Percentiles rank a stretch among this genome's conserved stretches.
Conservation (phyloP, 176 grass and related monocot species). For the Cocos nucifera region DNA sequence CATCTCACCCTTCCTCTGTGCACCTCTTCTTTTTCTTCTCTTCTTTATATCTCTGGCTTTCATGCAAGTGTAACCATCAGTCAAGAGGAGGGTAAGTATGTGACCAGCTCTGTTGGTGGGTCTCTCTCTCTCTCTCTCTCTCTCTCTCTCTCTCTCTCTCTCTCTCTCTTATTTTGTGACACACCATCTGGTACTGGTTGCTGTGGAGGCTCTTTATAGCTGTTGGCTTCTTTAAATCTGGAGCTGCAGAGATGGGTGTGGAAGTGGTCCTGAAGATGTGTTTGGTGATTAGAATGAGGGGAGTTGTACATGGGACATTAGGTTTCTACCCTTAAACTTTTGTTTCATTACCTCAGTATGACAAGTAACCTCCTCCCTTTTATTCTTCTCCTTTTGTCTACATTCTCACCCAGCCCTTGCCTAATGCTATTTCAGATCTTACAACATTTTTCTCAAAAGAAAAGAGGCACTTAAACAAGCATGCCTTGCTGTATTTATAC, state of each 20-base stretch:
- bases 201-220: not conserved
- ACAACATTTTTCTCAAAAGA: no score
- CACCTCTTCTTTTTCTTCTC: conserved; percentile 16
- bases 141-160: conserved; percentile 52
- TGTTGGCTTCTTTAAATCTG: not conserved
- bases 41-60: conserved; percentile 72
- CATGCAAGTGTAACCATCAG: conserved; percentile 87
- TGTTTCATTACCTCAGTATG: not conserved
- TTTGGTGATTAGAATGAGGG: conserved; percentile 17
- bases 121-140: conserved; percentile 53
- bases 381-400: conserved; percentile 2
- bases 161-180: conserved; percentile 33
- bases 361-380: not conserved
- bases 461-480: no score
- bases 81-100: conserved; percentile 51
- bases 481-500: no score
- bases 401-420: not conserved
- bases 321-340: conserved; percentile 24
- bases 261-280: conserved; percentile 56
- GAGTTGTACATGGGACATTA: conserved; percentile 13
- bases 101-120: conserved; percentile 55
- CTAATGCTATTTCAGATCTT: no score
- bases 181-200: not conserved
- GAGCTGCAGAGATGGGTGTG: conserved; percentile 25
- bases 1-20: conserved; percentile 10